Conservation (phyloP, 495 filamentous ascomycete genomes). For the Aspergillus carlsbadensis region DNA sequence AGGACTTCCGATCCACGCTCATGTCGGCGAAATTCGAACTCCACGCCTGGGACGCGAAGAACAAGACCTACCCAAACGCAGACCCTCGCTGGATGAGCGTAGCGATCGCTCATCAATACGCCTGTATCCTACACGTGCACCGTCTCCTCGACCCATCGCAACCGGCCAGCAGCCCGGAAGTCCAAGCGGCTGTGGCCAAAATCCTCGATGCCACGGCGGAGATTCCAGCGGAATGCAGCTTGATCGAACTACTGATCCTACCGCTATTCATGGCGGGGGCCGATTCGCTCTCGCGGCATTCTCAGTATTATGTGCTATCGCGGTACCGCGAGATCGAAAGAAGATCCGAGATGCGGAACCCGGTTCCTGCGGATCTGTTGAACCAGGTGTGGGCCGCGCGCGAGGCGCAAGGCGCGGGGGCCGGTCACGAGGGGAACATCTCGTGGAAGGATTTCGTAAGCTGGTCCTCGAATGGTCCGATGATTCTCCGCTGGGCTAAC, state of each 20-base stretch:
- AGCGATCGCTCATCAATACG: constrained; percentile 33
- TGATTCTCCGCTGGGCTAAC: constrained; percentile 7
- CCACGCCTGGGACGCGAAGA: constrained; percentile 27
- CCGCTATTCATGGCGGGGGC: constrained; percentile 41
- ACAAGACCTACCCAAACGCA: constrained; percentile 27
- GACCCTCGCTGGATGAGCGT: constrained; percentile 32
- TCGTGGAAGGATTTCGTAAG: constrained; percentile 40
- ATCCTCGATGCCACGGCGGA: constrained; percentile 33
- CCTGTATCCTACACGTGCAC: constrained; percentile 35
- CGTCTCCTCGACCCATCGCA: constrained; percentile 30
- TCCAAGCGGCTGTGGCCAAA: constrained; percentile 31
- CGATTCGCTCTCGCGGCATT: constrained; percentile 31
- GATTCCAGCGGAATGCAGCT: constrained; percentile 25
- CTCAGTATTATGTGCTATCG: constrained; percentile 34
- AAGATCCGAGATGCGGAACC: constrained; percentile 32
- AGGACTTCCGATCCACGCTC: constrained; percentile 23
- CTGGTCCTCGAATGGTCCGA: constrained; percentile 4
- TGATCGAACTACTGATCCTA: constrained; percentile 34
- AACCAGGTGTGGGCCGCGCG: constrained; percentile 36
- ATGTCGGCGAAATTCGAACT: constrained; percentile 23
- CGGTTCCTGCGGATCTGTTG: constrained; percentile 26
- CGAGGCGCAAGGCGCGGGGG: constrained; percentile 18
- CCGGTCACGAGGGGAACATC: constrained; percentile 29
- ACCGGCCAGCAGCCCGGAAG: constrained; percentile 23
- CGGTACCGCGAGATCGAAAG: constrained; percentile 30